phyloP scores from a whole-genome alignment of 2,329 filamentous ascomycete genomes.

The Paraphaeosphaeria sporulosa region DNA sequence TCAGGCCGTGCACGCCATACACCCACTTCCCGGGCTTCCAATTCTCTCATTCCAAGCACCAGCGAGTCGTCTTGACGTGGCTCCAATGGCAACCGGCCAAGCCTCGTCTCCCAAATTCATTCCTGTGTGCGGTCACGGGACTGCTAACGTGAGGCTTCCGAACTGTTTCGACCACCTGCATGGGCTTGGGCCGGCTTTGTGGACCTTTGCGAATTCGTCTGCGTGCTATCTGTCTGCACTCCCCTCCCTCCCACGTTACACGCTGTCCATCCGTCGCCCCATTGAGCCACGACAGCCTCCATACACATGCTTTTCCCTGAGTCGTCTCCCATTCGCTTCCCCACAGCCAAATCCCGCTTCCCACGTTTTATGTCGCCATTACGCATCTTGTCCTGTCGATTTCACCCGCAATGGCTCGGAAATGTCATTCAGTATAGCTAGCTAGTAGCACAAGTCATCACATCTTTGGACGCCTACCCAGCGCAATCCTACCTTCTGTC shows the following conservation, averaged over 20 bases:
- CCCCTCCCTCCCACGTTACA: constrained; percentile 37
- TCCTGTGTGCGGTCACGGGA: constrained; percentile 35
- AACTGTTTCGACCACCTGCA: constrained; percentile 33
- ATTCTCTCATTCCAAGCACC: constrained; percentile 37
- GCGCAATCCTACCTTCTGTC: constrained; percentile 27
- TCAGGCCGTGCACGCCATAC: constrained; percentile 27
- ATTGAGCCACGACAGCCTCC: constrained; percentile 39
- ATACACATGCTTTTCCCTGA: constrained; percentile 35
- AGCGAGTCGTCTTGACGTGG: constrained; percentile 44
- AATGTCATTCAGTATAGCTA: constrained; percentile 40
- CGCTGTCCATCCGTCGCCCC: constrained; percentile 30
- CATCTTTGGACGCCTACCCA: constrained; percentile 29
- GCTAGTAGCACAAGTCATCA: constrained; percentile 41
- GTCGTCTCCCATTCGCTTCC: constrained; percentile 44
- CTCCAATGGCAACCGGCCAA: constrained; percentile 45
- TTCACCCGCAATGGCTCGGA: constrained; percentile 40
- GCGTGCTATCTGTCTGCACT: constrained; percentile 41
- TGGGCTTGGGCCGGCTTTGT: constrained; percentile 27
- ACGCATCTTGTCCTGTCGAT: constrained; percentile 34
- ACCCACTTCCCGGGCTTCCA: constrained; percentile 37
- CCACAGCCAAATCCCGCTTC: constrained; percentile 40
- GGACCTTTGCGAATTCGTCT: constrained; percentile 32
- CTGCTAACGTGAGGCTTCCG: constrained; percentile 43
- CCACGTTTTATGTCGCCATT: constrained; percentile 48
- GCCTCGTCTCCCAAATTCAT: constrained; percentile 29